These are phyloP conservation scores for Pugionium dolabratum DNA, from an alignment of 345 rosid species.

Conservation along the genomic window DNA sequence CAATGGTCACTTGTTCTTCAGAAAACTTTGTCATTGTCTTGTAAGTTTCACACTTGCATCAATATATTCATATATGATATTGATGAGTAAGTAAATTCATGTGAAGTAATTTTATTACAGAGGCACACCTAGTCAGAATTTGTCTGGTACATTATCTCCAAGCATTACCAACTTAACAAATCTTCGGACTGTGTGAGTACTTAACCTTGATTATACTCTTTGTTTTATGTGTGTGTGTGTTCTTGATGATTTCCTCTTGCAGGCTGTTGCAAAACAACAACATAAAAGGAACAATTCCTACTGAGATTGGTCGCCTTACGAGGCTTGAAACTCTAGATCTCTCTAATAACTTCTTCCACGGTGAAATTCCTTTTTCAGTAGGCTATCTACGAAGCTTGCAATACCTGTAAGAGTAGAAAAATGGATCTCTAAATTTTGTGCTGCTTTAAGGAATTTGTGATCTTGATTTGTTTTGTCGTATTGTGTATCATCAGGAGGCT, in stretches of 20 bases:
- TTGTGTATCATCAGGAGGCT: slow-evolving; percentile 62
- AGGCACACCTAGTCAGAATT: slow-evolving; percentile 86
- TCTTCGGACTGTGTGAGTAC: slow-evolving; percentile 76
- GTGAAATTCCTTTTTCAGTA: slow-evolving; percentile 65
- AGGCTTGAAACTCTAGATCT: slow-evolving; percentile 91
- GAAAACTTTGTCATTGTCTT: slow-evolving; percentile 78
- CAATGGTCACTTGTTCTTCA: slow-evolving; percentile 89
- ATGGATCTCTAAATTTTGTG: not conserved
- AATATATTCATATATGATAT: not conserved
- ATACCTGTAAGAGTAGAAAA: slow-evolving; percentile 63
- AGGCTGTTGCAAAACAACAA: slow-evolving; percentile 89
- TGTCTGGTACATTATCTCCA: slow-evolving; percentile 85
- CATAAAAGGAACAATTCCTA: slow-evolving; percentile 82
- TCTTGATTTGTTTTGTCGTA: slow-evolving; percentile 2
- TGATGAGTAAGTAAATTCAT: not conserved
- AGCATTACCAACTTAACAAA: slow-evolving; percentile 86
- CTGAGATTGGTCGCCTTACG: slow-evolving; percentile 69
- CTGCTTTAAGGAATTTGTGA: slow-evolving; percentile 4
- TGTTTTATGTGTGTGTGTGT: not conserved
- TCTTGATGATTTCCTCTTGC: slow-evolving; percentile 31
- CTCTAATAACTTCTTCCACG: slow-evolving; percentile 72
- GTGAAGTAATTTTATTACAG: slow-evolving; percentile 41
- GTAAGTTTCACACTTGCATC: slow-evolving; percentile 46
- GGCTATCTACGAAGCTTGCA: slow-evolving; percentile 68
- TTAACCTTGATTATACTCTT: not conserved